Evolutionary conservation across 2,329 filamentous ascomycete species (phyloP).

Genomic region (Fusarium sulawesiense): DNA sequence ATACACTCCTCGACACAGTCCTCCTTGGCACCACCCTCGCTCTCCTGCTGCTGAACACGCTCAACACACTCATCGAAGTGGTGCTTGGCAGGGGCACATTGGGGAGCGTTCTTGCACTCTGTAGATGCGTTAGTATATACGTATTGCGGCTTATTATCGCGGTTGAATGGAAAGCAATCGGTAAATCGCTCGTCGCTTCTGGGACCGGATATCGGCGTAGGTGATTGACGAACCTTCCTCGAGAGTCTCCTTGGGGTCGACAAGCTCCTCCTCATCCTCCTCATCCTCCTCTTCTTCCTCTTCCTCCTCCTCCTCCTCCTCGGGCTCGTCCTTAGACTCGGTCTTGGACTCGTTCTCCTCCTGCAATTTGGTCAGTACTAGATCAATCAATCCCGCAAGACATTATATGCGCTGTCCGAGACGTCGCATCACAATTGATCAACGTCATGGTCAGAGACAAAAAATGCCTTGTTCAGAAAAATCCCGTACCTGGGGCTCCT

Average conservation of each 20-base stretch:
- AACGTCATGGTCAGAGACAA: slow-evolving; percentile 16
- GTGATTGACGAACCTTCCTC: slow-evolving; percentile 82
- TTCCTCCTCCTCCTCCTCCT: slow-evolving; percentile 61
- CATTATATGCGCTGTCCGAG: slow-evolving; percentile 1
- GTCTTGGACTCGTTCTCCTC: slow-evolving; percentile 64
- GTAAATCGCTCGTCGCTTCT: slow-evolving; percentile 34
- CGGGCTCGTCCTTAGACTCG: slow-evolving; percentile 49
- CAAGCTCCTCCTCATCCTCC: slow-evolving; percentile 83
- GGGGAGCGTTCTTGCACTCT: slow-evolving; percentile 91
- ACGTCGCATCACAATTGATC: slow-evolving; percentile 30
- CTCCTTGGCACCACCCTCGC: slow-evolving; percentile 80
- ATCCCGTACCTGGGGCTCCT: slow-evolving; percentile 67
- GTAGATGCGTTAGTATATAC: slow-evolving; percentile 43
- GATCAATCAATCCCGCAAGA: background rate
- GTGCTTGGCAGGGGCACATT: slow-evolving; percentile 91
- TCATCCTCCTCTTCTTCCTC: slow-evolving; percentile 67
- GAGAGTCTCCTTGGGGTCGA: slow-evolving; percentile 87
- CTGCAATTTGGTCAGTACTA: slow-evolving; percentile 43
- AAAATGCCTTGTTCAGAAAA: slow-evolving; percentile 36
- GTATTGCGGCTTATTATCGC: slow-evolving; percentile 18
- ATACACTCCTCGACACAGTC: slow-evolving; percentile 99
- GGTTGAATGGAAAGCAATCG: slow-evolving; percentile 22
- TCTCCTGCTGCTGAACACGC: slow-evolving; percentile 76
- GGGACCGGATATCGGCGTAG: background rate
- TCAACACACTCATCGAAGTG: slow-evolving; percentile 98